Evolutionary conservation across 225 moss, liverwort and hornwort genomes (phyloP), one percentile per base, ranked within the genome.

Genomic region (Bryoerythrophyllum caledonicum): DNA sequence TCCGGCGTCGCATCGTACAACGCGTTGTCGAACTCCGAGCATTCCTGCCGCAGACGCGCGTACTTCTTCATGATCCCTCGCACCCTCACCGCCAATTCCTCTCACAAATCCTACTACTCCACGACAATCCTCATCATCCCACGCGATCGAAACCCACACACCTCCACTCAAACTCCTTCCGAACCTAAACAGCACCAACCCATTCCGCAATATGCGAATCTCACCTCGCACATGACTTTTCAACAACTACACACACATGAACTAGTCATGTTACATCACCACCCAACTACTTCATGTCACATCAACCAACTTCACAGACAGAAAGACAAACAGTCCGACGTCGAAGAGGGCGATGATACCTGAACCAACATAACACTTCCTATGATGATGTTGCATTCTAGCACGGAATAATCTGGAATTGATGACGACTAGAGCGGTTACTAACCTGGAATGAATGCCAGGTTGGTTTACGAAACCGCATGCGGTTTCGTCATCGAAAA

Each of bases 1-100:
- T 82, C 88, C 4, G 82, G 82, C 8, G 85, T 85, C 34, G 80
- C 68, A 28, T 88, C 76, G 60, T 73, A 88, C 73, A 88, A 58
- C 13, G 72, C 85, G 27, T 85, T 88, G 60, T 82, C 82, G 6
- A 82, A 80, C 80, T 88, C 88, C 12, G 73, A 78, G 44, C 82
- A 88, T 58, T 88, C 82, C 55, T 85, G 76, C 23, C 88, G 75
- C 64, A 88, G 67, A 10, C 85, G 78, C 56, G 85, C 88, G 41
- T 88, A 88, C 78, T 85, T 88, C 77, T 88, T 88, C 88, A 88
- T 38, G 38, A 10, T 87, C n/a, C 59, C 70, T 58, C 60, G 9
- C 71, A 40, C 10, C 25, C 56, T 38, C 19, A 67, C 30, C 58
- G 23, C 6, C 35, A 5, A 51, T 8, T 23, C 21, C 28, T 12